Evolutionary conservation across 257 asterid species (phyloP), one percentile per base, ranked within the genome.

Genomic region (Jasminum sambac): DNA sequence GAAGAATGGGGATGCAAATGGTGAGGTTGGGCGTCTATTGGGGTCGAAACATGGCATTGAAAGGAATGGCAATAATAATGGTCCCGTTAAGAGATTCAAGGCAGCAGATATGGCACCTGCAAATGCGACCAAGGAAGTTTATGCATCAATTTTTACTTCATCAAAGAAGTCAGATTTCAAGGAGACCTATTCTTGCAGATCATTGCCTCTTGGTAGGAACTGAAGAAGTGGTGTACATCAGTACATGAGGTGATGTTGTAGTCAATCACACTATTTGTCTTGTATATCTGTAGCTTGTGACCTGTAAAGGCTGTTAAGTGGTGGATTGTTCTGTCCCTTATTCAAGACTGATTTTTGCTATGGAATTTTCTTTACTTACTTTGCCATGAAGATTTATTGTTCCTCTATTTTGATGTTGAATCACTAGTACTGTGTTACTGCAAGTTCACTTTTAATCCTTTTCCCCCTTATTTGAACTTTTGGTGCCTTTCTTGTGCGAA

Each of bases 131-230:
- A 81, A 76, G 74, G 88, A 81, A 13, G 88, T 95, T 17, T 91
- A 95, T 77, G 91, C 88, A 0, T 95, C 98, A 5, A 78, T 95
- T 61, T 95, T 95, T 78, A 91, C 98, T 60, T 95, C 99, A 3
- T 89, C 97, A 1, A 87, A 76, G 81, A 91, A 89, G 81, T 76
- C 88, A 0, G 87, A 85, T 73, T 88, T 91, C 69, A 95, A 84
- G 87, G 97, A 95, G 89, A 95, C 99, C 0, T 95, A 73, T 52
- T 61, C 83, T 55, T 95, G 97, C 81, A 84, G 98, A 66, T 91
- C 99, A 14, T 65, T 95, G 88, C 97, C 99, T 3, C 94, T 91
- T 26, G 99, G 98, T 66, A 80, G 99, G 64, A 91, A 95, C 76
- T 95, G 84, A 89, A 67, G 57, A 60, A 69, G 63, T 74, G 70